Percentiles rank a stretch among this genome's conserved stretches.
phyloP scores from a whole-genome alignment of 495 filamentous ascomycete genomes.

The Parathielavia hyrcaniae region DNA sequence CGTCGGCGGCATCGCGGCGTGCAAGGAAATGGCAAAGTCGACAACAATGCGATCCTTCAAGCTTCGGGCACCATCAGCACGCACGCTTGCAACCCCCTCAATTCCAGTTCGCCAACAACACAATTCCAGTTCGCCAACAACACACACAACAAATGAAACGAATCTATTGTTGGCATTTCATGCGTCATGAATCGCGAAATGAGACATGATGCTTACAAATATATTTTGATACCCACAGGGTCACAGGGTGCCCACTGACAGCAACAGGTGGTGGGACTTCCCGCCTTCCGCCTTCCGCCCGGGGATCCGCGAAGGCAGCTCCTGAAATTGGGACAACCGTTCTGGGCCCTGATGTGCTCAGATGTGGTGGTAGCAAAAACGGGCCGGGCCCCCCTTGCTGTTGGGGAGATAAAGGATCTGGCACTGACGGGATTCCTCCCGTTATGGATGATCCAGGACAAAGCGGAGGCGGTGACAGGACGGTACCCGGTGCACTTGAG shows the following conservation, averaged over 20 bases:
- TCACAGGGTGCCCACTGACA: too few species aligned
- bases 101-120: too few species aligned
- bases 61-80: conserved; percentile 5
- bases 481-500: background rate
- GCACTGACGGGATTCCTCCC: background rate
- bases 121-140: too few species aligned
- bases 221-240: background rate
- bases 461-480: background rate
- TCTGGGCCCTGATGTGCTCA: background rate
- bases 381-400: conserved; percentile 11
- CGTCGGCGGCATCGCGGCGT: conserved; percentile 6
- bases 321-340: background rate
- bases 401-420: background rate
- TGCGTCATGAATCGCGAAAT: conserved; percentile 9
- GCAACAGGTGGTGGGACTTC: background rate
- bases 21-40: background rate
- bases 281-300: background rate
- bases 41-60: conserved; percentile 5
- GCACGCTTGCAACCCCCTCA: background rate
- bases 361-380: too few species aligned
- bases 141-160: background rate
- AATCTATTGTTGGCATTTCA: background rate
- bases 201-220: background rate
- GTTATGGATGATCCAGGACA: background rate
- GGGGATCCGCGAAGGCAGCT: background rate